A percentile compares a stretch with the other conserved stretches of the same genome.
Conservation (phyloP, 108 stramenopile species). For the Conticribra weissflogii region DNA sequence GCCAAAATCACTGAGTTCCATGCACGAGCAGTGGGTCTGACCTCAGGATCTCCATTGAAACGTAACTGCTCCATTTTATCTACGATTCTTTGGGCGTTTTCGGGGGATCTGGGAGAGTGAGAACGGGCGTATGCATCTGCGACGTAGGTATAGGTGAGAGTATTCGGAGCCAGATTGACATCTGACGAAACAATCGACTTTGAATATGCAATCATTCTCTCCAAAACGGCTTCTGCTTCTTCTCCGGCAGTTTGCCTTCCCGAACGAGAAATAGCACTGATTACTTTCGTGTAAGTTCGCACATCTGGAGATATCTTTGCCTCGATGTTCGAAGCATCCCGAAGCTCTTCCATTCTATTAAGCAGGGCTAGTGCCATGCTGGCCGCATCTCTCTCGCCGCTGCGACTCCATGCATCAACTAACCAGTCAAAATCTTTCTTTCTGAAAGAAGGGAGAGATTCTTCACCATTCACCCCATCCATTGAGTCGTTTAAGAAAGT, state of each 20-base stretch:
- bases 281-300: slow-evolving; percentile 73
- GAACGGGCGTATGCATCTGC: slow-evolving; percentile 42
- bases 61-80: slow-evolving; percentile 38
- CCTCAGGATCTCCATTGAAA: slow-evolving; percentile 4
- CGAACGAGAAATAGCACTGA: slow-evolving; percentile 67
- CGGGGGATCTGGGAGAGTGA: slow-evolving; percentile 11
- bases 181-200: not conserved
- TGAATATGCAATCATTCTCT: slow-evolving; percentile 30
- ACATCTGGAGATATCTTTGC: slow-evolving; percentile 54
- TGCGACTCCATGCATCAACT: slow-evolving; percentile 72
- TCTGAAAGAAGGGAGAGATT: too few species aligned
- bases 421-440: slow-evolving; percentile 70
- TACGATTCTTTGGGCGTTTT: slow-evolving; percentile 36
- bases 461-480: too few species aligned
- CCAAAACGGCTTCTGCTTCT: slow-evolving; percentile 54
- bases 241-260: slow-evolving; percentile 51
- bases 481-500: not conserved
- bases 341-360: slow-evolving; percentile 64
- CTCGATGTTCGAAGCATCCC: not conserved
- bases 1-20: slow-evolving; percentile 48
- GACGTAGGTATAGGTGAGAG: slow-evolving; percentile 40
- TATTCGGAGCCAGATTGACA: slow-evolving; percentile 25
- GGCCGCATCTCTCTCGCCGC: slow-evolving; percentile 54
- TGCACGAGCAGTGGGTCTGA: slow-evolving; percentile 39
- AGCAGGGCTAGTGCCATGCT: slow-evolving; percentile 56